Evolutionary conservation across 2,329 filamentous ascomycete genomes (phyloP), one percentile per base, ranked within the genome.

Genomic region (Venturia oleaginea): DNA sequence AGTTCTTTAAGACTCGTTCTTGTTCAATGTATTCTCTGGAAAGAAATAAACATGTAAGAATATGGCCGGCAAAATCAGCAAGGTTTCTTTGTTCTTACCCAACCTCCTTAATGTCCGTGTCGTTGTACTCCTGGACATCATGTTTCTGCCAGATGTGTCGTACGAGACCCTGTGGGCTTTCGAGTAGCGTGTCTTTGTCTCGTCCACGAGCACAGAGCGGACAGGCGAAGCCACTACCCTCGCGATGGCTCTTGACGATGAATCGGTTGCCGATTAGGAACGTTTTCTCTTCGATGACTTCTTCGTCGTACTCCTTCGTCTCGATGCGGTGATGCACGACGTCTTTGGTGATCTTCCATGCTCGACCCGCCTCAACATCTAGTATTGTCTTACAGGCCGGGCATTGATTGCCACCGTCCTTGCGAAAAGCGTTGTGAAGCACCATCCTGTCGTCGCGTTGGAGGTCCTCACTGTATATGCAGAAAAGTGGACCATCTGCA

Each of bases 341-440:
- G 22, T 66, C 65, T 62, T 76, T 76, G 22, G 72, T 72, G 17
- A 76, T 75, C 66, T 72, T 70, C 74, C 74, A 76, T 67, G 74
- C 74, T 62, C 75, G 74, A n/a, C 73, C 71, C 6, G 70, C 65
- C 0, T 71, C 70, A 3, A 72, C 72, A 57, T 68, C 69, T 46
- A 76, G 66, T 1, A 63, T 67, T 0, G 70, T 42, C 3, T 69
- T 69, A 65, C 74, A 76, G 3, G 65, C 69, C 0, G 72, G 72
- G 61, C 73, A 76, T 42, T 68, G 64, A 11, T 72, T 71, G 30
- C 68, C 65, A 4, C 72, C 72, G 24, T 73, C 72, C 0, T 71
- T 72, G 2, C 71, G 72, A 61, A 76, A 75, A 17, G 67, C 67
- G 0, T 71, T 68, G 4, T 72, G 68, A 27, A 76, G 69, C 0